Percentiles rank a stretch among this genome's conserved stretches.
phyloP scores from a whole-genome alignment of 2,329 filamentous ascomycete genomes.

The Scopulariopsis brevicaulis region DNA sequence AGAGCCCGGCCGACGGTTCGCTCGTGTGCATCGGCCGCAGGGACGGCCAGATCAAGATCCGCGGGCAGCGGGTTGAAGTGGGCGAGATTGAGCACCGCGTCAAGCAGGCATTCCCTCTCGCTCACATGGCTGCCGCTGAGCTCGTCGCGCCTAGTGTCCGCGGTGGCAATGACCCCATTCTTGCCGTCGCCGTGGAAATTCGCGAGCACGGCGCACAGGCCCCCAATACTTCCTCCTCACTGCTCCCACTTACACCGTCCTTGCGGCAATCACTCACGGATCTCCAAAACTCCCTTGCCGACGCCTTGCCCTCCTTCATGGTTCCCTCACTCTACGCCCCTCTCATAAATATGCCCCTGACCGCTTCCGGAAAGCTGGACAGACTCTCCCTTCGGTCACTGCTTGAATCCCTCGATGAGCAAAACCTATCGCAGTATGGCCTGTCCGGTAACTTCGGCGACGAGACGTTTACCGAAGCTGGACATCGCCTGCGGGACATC shows the following conservation, averaged over 20 bases:
- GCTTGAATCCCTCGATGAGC: constrained; percentile 25
- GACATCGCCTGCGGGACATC: constrained; percentile 23
- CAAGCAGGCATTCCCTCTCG: constrained; percentile 25
- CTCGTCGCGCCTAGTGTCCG: constrained; percentile 20
- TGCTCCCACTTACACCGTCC: neutral
- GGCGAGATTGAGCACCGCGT: constrained; percentile 40
- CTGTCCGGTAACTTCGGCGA: constrained; percentile 4
- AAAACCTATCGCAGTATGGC: constrained; percentile 8
- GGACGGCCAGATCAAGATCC: constrained; percentile 55
- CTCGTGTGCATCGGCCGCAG: constrained; percentile 50
- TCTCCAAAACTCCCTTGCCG: constrained; percentile 7
- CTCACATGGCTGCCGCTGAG: constrained; percentile 32
- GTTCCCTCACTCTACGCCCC: constrained; percentile 34
- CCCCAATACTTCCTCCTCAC: constrained; percentile 8
- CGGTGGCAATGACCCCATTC: constrained; percentile 14
- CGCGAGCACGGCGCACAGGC: constrained; percentile 17
- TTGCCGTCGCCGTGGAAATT: constrained; percentile 18
- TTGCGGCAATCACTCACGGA: neutral
- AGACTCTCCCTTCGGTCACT: constrained; percentile 33
- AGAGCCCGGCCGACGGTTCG: constrained; percentile 37
- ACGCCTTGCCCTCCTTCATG: constrained; percentile 31
- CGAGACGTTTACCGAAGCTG: constrained; percentile 21
- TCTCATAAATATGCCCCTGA: constrained; percentile 28
- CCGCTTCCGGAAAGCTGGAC: constrained; percentile 37
- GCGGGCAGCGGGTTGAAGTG: constrained; percentile 55